A percentile compares a stretch with the other conserved stretches of the same genome.
Evolutionary conservation across 768 basidiomycete species (phyloP).

Genomic region (Boletus sp.): DNA sequence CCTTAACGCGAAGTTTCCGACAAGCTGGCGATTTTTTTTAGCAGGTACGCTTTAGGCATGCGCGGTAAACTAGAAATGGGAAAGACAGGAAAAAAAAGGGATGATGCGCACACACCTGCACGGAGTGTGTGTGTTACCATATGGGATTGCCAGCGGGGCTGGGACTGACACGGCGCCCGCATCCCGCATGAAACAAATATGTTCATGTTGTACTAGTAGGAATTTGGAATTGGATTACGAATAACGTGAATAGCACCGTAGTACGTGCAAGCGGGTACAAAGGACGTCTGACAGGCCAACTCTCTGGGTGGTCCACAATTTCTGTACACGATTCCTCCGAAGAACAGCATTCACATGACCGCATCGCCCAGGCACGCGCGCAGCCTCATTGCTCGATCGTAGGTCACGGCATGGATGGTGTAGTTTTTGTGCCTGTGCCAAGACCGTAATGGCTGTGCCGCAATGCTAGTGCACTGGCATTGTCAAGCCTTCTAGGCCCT

Average conservation of each 20-base stretch:
- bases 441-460: constrained; percentile 1
- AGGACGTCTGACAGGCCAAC: not conserved
- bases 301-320: not conserved
- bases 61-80: not conserved
- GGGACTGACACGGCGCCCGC: constrained; percentile 1
- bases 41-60: not conserved
- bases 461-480: constrained; percentile 3
- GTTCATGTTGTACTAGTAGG: not conserved
- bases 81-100: not conserved
- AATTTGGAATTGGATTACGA: constrained; percentile 12
- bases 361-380: constrained; percentile 10
- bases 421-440: constrained; percentile 11
- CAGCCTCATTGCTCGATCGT: constrained; percentile 2
- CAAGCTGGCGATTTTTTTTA: constrained; percentile 3
- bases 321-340: not conserved
- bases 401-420: constrained; percentile 12
- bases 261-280: not conserved
- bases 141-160: not conserved
- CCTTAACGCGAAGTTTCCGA: constrained; percentile 15
- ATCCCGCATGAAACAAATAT: constrained; percentile 15
- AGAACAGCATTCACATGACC: constrained; percentile 2
- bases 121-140: not conserved
- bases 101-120: not conserved
- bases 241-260: not conserved
- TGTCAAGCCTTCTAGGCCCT: not conserved